Evolutionary conservation across 495 filamentous ascomycete species (phyloP).

Genomic region (Cladorrhinum samala): DNA sequence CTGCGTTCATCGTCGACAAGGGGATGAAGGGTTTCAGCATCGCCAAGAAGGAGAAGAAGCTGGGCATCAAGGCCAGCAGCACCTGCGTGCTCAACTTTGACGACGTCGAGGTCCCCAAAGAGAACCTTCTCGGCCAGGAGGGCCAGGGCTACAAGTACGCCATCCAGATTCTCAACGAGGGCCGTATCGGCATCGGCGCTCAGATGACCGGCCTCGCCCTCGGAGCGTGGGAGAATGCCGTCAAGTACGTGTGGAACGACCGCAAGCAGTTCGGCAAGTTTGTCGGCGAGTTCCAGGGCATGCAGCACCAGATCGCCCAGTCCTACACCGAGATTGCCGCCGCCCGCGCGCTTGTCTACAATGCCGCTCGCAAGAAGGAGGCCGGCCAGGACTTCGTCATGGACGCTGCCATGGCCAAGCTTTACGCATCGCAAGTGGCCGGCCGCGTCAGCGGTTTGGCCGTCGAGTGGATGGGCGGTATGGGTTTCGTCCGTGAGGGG

Average conservation of each 20-base stretch:
- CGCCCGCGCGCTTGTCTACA: constrained; percentile 88
- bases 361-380: constrained; percentile 97
- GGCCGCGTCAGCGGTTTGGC: constrained; percentile 78
- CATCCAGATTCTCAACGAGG: constrained; percentile 94
- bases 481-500: constrained; percentile 92
- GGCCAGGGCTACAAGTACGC: constrained; percentile 98
- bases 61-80: constrained; percentile 89
- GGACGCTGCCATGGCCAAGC: constrained; percentile 97
- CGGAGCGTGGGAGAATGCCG: constrained; percentile 94
- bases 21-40: constrained; percentile 83
- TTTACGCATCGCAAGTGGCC: constrained; percentile 90
- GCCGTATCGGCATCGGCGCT: constrained; percentile 93
- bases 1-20: constrained; percentile 93
- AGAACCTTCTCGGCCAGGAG: constrained; percentile 79
- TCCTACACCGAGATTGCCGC: constrained; percentile 89
- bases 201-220: constrained; percentile 98
- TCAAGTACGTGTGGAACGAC: constrained; percentile 85
- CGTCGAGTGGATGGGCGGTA: constrained; percentile 98
- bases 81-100: constrained; percentile 98
- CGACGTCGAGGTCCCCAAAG: constrained; percentile 82
- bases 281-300: constrained; percentile 94
- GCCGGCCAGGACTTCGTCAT: constrained; percentile 88
- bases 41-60: constrained; percentile 99
- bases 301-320: constrained; percentile 98
- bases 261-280: constrained; percentile 92